Conservation (phyloP, 441 rosid species). For the Aquilaria agallochum region DNA sequence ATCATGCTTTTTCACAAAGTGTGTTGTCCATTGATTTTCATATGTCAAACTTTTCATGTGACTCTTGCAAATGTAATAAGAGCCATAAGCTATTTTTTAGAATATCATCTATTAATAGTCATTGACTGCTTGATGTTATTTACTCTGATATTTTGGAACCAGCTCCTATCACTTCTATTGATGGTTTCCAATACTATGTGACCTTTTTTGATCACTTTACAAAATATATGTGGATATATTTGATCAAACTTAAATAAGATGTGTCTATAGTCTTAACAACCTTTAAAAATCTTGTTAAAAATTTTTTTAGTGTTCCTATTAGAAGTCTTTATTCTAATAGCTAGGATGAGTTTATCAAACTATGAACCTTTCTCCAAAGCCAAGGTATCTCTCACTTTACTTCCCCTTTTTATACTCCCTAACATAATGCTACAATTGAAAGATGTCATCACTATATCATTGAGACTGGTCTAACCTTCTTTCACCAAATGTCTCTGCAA, state of each 20-base stretch:
- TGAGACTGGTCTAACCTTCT: background rate
- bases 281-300: background rate
- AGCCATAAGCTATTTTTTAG: background rate
- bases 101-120: background rate
- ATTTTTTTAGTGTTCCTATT: background rate
- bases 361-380: background rate
- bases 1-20: background rate
- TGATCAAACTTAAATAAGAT: background rate
- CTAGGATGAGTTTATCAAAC: background rate
- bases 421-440: background rate
- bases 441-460: background rate
- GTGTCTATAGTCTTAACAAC: background rate
- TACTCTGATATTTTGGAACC: background rate
- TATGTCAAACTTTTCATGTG: background rate
- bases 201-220: no score
- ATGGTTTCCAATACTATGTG: background rate
- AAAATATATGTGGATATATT: background rate
- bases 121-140: background rate
- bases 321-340: background rate
- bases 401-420: background rate
- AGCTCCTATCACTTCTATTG: background rate
- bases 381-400: background rate
- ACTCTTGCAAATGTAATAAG: background rate
- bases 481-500: background rate
- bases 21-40: background rate